Evolutionary conservation across 805 yeast genomes (phyloP), one percentile per base, ranked within the genome.

Genomic region (Cyberlindnera mississippiensis): DNA sequence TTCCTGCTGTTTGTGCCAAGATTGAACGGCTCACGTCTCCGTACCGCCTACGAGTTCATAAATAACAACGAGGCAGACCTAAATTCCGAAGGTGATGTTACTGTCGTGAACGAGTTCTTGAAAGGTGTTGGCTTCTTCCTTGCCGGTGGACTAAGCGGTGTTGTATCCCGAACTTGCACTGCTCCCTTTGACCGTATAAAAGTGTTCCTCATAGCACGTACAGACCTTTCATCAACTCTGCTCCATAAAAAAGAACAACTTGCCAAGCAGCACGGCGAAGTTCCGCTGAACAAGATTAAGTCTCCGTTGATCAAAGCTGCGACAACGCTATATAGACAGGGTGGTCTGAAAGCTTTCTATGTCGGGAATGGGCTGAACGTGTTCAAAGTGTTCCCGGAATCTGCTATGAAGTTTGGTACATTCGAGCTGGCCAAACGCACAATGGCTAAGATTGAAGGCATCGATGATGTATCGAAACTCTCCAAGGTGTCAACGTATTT

Each of bases 171-270:
- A 65, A 89, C 98, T 0, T 84, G 93, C 54, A 93, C 99, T 0
- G 99, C 98, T 0, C 99, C 99, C 10, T 86, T 93, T 50, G 99
- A 93, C 62, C 76, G 99, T 60, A 77, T 93, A 17, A 93, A 93
- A 61, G 98, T 93, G 12, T 93, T 86, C 53, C 68, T 93, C 37
- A 93, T 93, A 55, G 97, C 98, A 1, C 76, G 96, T 61, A 82
- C 96, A 1, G 95, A 85, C 59, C 64, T 85, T 34, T 72, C 85
- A 0, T 82, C 90, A 4, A 83, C 88, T 0, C 66, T 84, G 6
- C 62, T 85, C 35, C 78, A 77, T 44, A 76, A 82, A 11, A 80
- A 72, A 52, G 62, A 66, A 29, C 68, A 72, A 47, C 46, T 80
- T 55, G 64, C 77, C 44, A 52, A 71, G 53, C 61, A 69, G 50